phyloP scores from a whole-genome alignment of 768 basidiomycete species.

The Dioszegia crocea region DNA sequence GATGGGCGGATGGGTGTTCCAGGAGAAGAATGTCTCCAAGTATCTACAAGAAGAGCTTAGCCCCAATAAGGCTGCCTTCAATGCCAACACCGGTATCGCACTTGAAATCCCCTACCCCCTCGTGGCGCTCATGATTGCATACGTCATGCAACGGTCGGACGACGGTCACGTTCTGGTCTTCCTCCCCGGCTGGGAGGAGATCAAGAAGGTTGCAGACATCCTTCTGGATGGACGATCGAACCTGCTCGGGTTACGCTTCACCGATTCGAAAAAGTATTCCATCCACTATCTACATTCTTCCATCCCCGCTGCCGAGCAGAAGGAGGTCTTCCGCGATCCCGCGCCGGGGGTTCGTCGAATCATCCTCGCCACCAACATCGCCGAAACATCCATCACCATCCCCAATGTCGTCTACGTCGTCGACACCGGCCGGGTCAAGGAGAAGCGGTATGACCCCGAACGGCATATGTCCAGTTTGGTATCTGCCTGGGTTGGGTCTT shows the following conservation, averaged over 20 bases:
- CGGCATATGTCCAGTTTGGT: constrained; percentile 83
- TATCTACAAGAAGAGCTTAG: constrained; percentile 71
- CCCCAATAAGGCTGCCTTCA: constrained; percentile 37
- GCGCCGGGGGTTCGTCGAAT: constrained; percentile 71
- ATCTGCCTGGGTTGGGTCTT: constrained; percentile 83
- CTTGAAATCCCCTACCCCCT: constrained; percentile 75
- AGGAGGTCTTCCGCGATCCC: constrained; percentile 80
- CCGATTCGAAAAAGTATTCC: constrained; percentile 58
- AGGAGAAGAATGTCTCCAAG: constrained; percentile 64
- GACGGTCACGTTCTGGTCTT: constrained; percentile 88
- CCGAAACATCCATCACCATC: constrained; percentile 91
- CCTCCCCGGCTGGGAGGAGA: constrained; percentile 61
- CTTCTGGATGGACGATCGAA: constrained; percentile 56
- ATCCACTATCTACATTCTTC: constrained; percentile 85
- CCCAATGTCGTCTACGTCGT: constrained; percentile 93
- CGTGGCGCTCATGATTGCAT: constrained; percentile 72
- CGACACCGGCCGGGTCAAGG: constrained; percentile 82
- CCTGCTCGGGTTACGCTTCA: constrained; percentile 61
- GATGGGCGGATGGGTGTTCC: constrained; percentile 61
- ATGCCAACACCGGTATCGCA: constrained; percentile 53
- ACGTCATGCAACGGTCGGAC: constrained; percentile 67
- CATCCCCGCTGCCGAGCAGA: constrained; percentile 82
- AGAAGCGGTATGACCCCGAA: constrained; percentile 81
- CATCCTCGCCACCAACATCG: constrained; percentile 90
- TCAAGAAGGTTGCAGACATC: constrained; percentile 63